Conservation (phyloP, 2,329 filamentous ascomycete species). For the Fusarium transvaalense region DNA sequence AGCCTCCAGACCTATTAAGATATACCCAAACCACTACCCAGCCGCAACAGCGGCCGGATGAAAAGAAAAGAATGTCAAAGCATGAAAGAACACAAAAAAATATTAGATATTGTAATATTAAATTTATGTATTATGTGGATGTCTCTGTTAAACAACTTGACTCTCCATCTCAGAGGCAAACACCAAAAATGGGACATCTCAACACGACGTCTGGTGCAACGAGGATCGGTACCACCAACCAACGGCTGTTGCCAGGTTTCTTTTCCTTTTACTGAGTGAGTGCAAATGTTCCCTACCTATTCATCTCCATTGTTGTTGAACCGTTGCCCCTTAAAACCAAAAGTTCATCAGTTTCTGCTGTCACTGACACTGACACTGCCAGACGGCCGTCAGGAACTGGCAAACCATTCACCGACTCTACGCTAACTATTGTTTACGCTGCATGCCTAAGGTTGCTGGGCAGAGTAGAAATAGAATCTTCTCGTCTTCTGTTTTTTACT, state of each 20-base stretch:
- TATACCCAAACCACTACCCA: too few relatives aligned
- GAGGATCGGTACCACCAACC: constrained; percentile 27
- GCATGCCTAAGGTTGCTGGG: constrained; percentile 2
- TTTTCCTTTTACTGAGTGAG: not conserved
- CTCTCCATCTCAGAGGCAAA: constrained; percentile 26
- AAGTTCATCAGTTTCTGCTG: constrained; percentile 21
- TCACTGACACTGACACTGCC: constrained; percentile 12
- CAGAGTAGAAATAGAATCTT: constrained; percentile 26
- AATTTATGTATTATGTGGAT: not conserved
- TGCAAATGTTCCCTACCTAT: constrained; percentile 1
- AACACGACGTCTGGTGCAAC: constrained; percentile 37
- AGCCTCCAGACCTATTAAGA: too few relatives aligned
- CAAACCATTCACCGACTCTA: constrained; percentile 9
- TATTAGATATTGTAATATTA: not conserved
- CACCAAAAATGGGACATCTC: constrained; percentile 28
- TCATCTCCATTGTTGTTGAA: constrained; percentile 18
- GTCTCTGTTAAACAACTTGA: constrained; percentile 3
- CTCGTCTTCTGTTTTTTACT: constrained; percentile 7
- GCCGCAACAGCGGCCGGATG: not conserved
- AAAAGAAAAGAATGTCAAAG: not conserved
- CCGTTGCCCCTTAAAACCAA: constrained; percentile 38
- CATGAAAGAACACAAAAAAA: fast-evolving
- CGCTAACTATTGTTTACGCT: constrained; percentile 26
- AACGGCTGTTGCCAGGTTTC: constrained; percentile 26
- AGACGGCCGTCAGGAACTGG: constrained; percentile 2